Percentiles rank a stretch among this genome's conserved stretches.
These are phyloP conservation scores for Xylaria curta DNA, from an alignment of 495 filamentous ascomycete species.

Conservation along the genomic window DNA sequence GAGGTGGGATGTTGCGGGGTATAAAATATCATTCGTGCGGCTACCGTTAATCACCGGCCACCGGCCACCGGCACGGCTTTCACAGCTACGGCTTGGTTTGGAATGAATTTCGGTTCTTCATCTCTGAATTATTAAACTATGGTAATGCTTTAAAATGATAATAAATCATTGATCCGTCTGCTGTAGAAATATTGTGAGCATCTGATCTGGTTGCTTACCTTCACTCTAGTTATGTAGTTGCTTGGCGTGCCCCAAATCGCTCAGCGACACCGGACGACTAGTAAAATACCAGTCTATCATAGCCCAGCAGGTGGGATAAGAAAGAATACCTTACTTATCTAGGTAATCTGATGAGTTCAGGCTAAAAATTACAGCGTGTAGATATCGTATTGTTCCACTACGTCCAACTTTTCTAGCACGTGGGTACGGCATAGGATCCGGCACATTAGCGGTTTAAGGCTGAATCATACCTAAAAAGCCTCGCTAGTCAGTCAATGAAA, in stretches of 20 bases:
- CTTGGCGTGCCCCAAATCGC: slow-evolving; percentile 18
- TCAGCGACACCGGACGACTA: slow-evolving; percentile 17
- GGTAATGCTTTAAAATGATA: neutral
- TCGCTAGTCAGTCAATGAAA: neutral
- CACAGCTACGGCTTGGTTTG: neutral
- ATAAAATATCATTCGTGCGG: slow-evolving; percentile 9
- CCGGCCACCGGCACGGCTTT: slow-evolving; percentile 1
- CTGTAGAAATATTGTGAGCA: neutral
- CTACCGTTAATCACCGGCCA: neutral
- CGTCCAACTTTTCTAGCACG: slow-evolving; percentile 17
- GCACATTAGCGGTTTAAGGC: neutral
- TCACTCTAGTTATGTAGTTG: neutral
- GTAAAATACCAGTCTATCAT: neutral
- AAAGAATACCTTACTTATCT: neutral
- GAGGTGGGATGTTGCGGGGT: neutral
- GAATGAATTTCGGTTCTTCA: neutral
- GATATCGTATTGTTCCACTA: neutral
- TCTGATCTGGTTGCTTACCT: neutral
- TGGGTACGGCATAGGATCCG: slow-evolving; percentile 8
- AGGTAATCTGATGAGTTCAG: neutral
- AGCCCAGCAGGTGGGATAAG: neutral
- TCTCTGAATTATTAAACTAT: neutral
- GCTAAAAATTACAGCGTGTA: neutral
- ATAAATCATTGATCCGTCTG: neutral
- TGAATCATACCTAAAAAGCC: slow-evolving; percentile 1